Percentiles rank a stretch among this genome's conserved stretches.
Conservation (phyloP, 768 basidiomycete species). For the Butyriboletus loyo region DNA sequence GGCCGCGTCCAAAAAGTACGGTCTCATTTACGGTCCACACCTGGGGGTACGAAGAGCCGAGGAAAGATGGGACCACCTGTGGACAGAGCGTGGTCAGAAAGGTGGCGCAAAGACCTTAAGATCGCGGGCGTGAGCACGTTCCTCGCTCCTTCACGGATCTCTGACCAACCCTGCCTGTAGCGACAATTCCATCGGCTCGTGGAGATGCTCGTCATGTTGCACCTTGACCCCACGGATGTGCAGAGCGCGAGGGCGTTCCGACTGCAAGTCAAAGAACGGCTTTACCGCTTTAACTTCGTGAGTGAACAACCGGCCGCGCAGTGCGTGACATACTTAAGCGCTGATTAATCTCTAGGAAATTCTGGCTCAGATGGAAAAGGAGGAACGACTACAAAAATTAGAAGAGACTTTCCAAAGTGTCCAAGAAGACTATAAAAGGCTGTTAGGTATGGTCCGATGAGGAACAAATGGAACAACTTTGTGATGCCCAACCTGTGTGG, state of each 20-base stretch:
- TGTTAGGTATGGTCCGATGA: slow-evolving; percentile 53
- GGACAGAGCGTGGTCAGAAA: slow-evolving; percentile 74
- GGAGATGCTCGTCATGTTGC: slow-evolving; percentile 84
- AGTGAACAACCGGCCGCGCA: slow-evolving; percentile 27
- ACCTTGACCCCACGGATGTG: slow-evolving; percentile 61
- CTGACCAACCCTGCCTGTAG: slow-evolving; percentile 37
- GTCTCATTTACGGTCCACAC: slow-evolving; percentile 33
- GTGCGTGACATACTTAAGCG: not conserved
- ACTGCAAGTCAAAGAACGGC: slow-evolving; percentile 89
- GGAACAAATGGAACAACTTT: not conserved
- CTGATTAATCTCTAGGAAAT: slow-evolving; percentile 58
- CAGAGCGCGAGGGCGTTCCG: slow-evolving; percentile 64
- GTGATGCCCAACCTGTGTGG: slow-evolving; percentile 12
- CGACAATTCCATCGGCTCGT: slow-evolving; percentile 90
- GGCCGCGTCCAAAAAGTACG: slow-evolving; percentile 41
- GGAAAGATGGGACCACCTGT: slow-evolving; percentile 78
- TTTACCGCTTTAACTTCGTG: slow-evolving; percentile 95
- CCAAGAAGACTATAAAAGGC: slow-evolving; percentile 77
- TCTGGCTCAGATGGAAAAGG: slow-evolving; percentile 80
- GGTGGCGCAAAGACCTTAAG: slow-evolving; percentile 80
- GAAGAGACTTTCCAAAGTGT: slow-evolving; percentile 92
- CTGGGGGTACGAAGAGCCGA: slow-evolving; percentile 25
- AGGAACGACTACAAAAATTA: slow-evolving; percentile 84
- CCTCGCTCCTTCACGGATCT: not conserved
- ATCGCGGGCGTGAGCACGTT: slow-evolving; percentile 70